Conservation (phyloP, 306 rosid genomes). For the Vicia sativa region DNA sequence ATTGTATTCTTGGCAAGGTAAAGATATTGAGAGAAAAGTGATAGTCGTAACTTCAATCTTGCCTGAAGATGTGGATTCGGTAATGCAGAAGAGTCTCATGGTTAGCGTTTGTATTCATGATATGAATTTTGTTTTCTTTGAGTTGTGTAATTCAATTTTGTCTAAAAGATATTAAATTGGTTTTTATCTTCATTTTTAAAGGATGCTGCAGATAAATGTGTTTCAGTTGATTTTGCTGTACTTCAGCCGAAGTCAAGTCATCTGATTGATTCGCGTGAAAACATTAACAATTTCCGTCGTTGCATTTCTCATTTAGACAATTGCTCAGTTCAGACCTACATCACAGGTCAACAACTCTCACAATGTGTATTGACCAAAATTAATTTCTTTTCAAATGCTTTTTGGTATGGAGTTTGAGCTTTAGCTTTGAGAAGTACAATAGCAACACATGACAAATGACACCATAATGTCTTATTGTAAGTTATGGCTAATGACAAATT, state of each 20-base stretch:
- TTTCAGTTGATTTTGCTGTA: slow-evolving; percentile 70
- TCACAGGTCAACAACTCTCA: slow-evolving; percentile 53
- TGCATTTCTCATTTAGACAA: slow-evolving; percentile 66
- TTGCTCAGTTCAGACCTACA: slow-evolving; percentile 66
- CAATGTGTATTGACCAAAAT: slow-evolving; percentile 27
- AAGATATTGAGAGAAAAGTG: slow-evolving; percentile 72
- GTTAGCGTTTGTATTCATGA: slow-evolving; percentile 45
- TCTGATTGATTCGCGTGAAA: slow-evolving; percentile 52
- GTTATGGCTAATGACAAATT: not conserved
- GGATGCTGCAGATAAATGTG: slow-evolving; percentile 74
- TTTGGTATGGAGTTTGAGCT: slow-evolving; percentile 33
- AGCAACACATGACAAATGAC: not conserved
- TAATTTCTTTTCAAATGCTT: slow-evolving; percentile 10
- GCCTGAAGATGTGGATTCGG: slow-evolving; percentile 57
- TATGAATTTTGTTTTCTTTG: slow-evolving; percentile 2
- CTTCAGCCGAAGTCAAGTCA: slow-evolving; percentile 70
- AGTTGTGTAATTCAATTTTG: slow-evolving; percentile 24
- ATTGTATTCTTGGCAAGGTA: slow-evolving; percentile 72
- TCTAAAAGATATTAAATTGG: not conserved
- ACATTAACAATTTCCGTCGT: slow-evolving; percentile 51
- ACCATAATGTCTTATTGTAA: not conserved
- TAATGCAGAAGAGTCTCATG: slow-evolving; percentile 56
- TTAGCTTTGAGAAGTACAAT: slow-evolving; percentile 5
- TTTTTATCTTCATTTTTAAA: slow-evolving; percentile 27
- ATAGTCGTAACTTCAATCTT: slow-evolving; percentile 57